Conservation (phyloP, 192 early-diverging fungal species). For the Chytriomyces confervae region DNA sequence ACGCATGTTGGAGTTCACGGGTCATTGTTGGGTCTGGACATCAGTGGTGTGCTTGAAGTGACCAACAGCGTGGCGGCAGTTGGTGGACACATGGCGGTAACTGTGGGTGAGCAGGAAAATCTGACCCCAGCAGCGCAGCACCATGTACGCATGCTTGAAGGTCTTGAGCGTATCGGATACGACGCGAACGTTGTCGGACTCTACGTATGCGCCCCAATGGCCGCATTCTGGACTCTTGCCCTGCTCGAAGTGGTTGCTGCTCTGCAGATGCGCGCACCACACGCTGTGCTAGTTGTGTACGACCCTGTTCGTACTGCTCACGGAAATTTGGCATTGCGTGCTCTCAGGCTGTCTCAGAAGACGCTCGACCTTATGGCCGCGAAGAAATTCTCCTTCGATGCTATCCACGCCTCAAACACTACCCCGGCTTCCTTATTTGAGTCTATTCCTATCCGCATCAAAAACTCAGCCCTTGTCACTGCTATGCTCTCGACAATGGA, state of each 20-base stretch:
- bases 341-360: constrained; percentile 82
- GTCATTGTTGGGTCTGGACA: constrained; percentile 92
- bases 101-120: background rate
- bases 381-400: constrained; percentile 84
- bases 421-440: constrained; percentile 88
- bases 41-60: constrained; percentile 88
- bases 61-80: constrained; percentile 91
- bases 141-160: constrained; percentile 92
- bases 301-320: constrained; percentile 84
- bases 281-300: constrained; percentile 92
- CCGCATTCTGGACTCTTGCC: constrained; percentile 86
- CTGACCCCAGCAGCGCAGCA: constrained; percentile 70
- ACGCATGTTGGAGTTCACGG: constrained; percentile 68
- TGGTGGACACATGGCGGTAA: constrained; percentile 44
- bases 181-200: constrained; percentile 98
- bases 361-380: constrained; percentile 84
- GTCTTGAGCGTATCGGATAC: constrained; percentile 90
- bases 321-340: constrained; percentile 85
- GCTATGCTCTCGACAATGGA: constrained; percentile 81
- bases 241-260: constrained; percentile 89
- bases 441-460: constrained; percentile 86
- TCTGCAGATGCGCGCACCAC: constrained; percentile 85
- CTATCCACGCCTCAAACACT: constrained; percentile 74
- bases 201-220: constrained; percentile 89
- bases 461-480: constrained; percentile 79